Evolutionary conservation across 768 basidiomycete genomes (phyloP).

Genomic region (Udeniomyces megalosporus): DNA sequence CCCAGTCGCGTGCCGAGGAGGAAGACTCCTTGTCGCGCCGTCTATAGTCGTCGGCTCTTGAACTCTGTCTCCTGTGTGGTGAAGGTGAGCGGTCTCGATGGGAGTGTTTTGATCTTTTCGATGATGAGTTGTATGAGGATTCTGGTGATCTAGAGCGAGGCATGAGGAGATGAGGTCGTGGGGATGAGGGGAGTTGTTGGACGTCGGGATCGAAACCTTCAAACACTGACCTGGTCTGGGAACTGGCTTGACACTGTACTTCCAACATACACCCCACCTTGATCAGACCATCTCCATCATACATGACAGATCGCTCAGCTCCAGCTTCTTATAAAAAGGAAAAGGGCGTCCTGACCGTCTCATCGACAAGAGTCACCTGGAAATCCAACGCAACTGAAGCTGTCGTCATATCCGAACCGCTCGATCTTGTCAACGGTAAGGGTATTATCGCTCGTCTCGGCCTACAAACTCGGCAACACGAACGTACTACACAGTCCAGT

Average conservation of each 20-base stretch:
- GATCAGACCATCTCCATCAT: too few species aligned
- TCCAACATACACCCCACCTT: too few species aligned
- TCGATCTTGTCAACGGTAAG: slow-evolving; percentile 36
- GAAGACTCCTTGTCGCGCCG: background rate
- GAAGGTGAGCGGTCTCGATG: slow-evolving; percentile 1
- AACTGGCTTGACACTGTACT: too few species aligned
- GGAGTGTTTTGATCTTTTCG: slow-evolving; percentile 4
- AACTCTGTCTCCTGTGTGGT: background rate
- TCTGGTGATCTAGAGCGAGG: slow-evolving; percentile 8
- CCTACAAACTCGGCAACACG: too few species aligned
- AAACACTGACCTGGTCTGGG: too few species aligned
- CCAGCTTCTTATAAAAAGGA: slow-evolving; percentile 70
- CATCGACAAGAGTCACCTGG: slow-evolving; percentile 59
- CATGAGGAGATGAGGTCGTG: background rate
- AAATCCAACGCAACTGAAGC: slow-evolving; percentile 41
- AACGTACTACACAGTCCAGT: too few species aligned
- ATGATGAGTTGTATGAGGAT: background rate
- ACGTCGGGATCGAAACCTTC: too few species aligned
- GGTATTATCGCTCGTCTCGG: background rate
- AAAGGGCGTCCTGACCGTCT: slow-evolving; percentile 57
- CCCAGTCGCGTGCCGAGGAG: background rate
- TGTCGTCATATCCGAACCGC: slow-evolving; percentile 24
- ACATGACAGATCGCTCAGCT: background rate
- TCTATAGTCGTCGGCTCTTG: slow-evolving; percentile 2
- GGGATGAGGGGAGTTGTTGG: background rate